phyloP scores from a whole-genome alignment of 768 basidiomycete species.

The Flagelloscypha sp. region DNA sequence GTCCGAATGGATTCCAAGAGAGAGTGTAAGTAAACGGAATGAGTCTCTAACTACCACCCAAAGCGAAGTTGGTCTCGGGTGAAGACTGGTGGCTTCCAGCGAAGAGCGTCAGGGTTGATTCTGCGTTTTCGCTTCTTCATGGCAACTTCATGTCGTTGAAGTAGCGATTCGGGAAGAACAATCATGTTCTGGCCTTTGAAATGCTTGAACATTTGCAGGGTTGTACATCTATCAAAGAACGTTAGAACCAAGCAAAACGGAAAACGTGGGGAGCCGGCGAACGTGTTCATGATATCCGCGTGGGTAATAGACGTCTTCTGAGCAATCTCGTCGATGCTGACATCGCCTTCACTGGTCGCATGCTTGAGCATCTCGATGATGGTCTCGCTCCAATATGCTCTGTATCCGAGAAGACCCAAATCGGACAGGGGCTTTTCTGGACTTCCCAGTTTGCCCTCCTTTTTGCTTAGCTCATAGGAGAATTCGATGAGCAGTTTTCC shows the following conservation, averaged over 20 bases:
- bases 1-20: no score
- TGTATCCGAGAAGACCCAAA: slow-evolving; percentile 84
- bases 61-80: slow-evolving; percentile 85
- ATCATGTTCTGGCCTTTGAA: slow-evolving; percentile 94
- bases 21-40: no score
- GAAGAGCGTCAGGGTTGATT: slow-evolving; percentile 71
- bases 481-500: slow-evolving; percentile 96
- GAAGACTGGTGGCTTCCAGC: slow-evolving; percentile 95
- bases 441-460: slow-evolving; percentile 90
- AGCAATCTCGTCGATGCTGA: slow-evolving; percentile 96
- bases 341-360: slow-evolving; percentile 59
- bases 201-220: slow-evolving; percentile 90
- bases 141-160: slow-evolving; percentile 85
- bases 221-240: slow-evolving; percentile 63
- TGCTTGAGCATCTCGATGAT: slow-evolving; percentile 85
- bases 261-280: slow-evolving; percentile 27
- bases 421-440: slow-evolving; percentile 98
- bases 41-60: slow-evolving; percentile 48
- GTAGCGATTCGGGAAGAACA: slow-evolving; percentile 80
- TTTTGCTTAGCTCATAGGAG: slow-evolving; percentile 95
- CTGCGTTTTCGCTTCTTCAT: slow-evolving; percentile 68
- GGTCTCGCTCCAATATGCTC: slow-evolving; percentile 96
- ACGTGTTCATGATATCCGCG: slow-evolving; percentile 98
- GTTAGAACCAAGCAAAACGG: slow-evolving; percentile 11
- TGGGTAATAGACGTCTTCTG: slow-evolving; percentile 93